Conservation (phyloP, 768 basidiomycete genomes). For the Podaxis sp. region DNA sequence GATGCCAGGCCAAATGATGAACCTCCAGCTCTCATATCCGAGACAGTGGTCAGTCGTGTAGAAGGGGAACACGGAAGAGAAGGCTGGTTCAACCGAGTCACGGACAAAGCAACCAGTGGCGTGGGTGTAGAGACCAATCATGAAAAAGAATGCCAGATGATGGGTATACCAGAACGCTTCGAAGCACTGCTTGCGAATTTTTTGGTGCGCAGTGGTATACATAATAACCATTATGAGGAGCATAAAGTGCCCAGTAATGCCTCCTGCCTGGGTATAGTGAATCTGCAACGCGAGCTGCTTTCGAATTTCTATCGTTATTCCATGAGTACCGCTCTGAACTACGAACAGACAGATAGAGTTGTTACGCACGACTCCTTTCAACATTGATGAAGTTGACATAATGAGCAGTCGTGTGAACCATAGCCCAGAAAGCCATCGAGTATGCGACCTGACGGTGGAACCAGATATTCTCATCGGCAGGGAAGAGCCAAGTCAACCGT, state of each 20-base stretch:
- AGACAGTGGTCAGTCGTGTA: constrained; percentile 85
- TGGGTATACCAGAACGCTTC: constrained; percentile 98
- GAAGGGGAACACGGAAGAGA: constrained; percentile 73
- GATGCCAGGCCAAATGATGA: constrained; percentile 88
- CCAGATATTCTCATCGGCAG: constrained; percentile 94
- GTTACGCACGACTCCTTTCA: constrained; percentile 71
- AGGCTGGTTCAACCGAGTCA: constrained; percentile 71
- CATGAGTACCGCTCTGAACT: not conserved
- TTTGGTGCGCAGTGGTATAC: constrained; percentile 87
- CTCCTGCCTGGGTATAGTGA: constrained; percentile 85
- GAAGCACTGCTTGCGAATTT: constrained; percentile 85
- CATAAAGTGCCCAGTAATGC: constrained; percentile 96
- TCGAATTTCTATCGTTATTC: constrained; percentile 61
- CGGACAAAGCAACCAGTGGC: constrained; percentile 96
- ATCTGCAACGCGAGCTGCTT: constrained; percentile 73
- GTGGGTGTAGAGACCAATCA: constrained; percentile 85
- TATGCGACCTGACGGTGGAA: constrained; percentile 95
- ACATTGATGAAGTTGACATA: constrained; percentile 94
- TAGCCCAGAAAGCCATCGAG: constrained; percentile 88
- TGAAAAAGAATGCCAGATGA: constrained; percentile 92
- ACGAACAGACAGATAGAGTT: not conserved
- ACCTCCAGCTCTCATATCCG: constrained; percentile 89
- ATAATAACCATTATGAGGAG: constrained; percentile 89
- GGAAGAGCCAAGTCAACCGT: constrained; percentile 75
- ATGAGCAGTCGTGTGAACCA: constrained; percentile 91